Base-by-base conservation (phyloP, 2,329 filamentous ascomycete genomes). In the Pestalotiopsis sp. region DNA sequence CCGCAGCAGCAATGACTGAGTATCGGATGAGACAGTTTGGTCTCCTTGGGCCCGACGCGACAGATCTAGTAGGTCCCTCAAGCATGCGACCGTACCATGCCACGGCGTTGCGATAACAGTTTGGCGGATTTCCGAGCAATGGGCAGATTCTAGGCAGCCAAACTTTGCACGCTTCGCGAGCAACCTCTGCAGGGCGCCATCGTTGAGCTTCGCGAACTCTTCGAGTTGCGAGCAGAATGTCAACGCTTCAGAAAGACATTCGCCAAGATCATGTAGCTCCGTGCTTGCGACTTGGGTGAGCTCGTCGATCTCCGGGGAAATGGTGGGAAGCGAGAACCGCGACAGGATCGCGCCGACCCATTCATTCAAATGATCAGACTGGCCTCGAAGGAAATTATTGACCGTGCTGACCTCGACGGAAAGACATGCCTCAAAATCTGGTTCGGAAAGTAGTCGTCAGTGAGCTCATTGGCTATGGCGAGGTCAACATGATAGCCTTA, bases 201-300 rank as follows among this genome's bases (percentile, higher is more conserved):
- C 27, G 45, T 70, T 70, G 62, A 66, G 14, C 49, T 49, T 38
- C 25, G 45, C 38, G 20, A 70, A 70, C 14, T 25, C n/a, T 12
- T 66, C 68, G 12, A 70, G 41, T 25, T 64, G 62, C 20, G 41
- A 20, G 25, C 52, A 13, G 45, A 68, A 68, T 13, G 13, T 49
- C 14, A 66, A 25, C 23, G 60, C 36, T 36, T 70, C 68, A 36
- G 27, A 13, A 5, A 70, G 68, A 25, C 41, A 67, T 36, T 25
- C 56, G 20, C 56, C 45, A 20, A 70, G 66, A 31, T 70, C 62
- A 13, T 41, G 63, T 13, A 70, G 49, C 66, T 70, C 68, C 5
- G 66, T 25, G n/a, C 36, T 27, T 9, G 63, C 39, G 3, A 66
- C 63, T 17, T 64, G 39, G 17, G 58, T 25, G 9, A 64, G 64